Percentiles rank a stretch among this genome's conserved stretches.
Conservation (phyloP, 2,329 filamentous ascomycete genomes). For the Coniochaeta hoffmannii region DNA sequence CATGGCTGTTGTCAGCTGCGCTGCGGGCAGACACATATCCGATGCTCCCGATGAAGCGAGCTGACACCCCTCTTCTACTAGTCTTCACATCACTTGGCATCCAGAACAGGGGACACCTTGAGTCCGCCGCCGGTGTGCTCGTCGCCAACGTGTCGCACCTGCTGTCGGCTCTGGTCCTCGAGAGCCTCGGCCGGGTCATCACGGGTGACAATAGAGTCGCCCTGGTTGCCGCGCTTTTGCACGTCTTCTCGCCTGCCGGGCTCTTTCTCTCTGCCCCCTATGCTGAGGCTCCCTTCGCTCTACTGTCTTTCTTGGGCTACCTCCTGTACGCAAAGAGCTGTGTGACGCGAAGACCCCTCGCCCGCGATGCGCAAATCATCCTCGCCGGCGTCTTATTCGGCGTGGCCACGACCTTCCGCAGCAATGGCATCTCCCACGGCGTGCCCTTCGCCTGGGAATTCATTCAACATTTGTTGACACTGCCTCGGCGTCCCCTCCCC, state of each 20-base stretch:
- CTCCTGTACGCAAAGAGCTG: slow-evolving; percentile 56
- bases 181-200: slow-evolving; percentile 54
- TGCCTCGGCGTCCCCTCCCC: slow-evolving; percentile 24
- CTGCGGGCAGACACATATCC: slow-evolving; percentile 13
- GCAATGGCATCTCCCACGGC: slow-evolving; percentile 82
- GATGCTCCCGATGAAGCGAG: not conserved
- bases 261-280: slow-evolving; percentile 86
- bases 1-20: slow-evolving; percentile 14
- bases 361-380: slow-evolving; percentile 46
- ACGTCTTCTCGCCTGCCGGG: slow-evolving; percentile 81
- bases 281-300: slow-evolving; percentile 70
- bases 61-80: not conserved
- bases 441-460: slow-evolving; percentile 63
- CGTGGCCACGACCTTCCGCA: slow-evolving; percentile 65
- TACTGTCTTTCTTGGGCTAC: slow-evolving; percentile 68
- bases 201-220: slow-evolving; percentile 47
- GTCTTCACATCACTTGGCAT: not conserved
- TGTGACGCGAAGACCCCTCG: slow-evolving; percentile 22
- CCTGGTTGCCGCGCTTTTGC: slow-evolving; percentile 63
- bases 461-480: slow-evolving; percentile 28
- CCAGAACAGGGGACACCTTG: slow-evolving; percentile 3
- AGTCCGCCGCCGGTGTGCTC: slow-evolving; percentile 48
- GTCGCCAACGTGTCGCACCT: slow-evolving; percentile 72
- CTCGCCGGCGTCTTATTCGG: slow-evolving; percentile 63
- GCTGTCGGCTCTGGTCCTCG: slow-evolving; percentile 64